Evolutionary conservation across 2,329 filamentous ascomycete species (phyloP), one percentile per base, ranked within the genome.

Genomic region (Dactylonectria macrodidyma): DNA sequence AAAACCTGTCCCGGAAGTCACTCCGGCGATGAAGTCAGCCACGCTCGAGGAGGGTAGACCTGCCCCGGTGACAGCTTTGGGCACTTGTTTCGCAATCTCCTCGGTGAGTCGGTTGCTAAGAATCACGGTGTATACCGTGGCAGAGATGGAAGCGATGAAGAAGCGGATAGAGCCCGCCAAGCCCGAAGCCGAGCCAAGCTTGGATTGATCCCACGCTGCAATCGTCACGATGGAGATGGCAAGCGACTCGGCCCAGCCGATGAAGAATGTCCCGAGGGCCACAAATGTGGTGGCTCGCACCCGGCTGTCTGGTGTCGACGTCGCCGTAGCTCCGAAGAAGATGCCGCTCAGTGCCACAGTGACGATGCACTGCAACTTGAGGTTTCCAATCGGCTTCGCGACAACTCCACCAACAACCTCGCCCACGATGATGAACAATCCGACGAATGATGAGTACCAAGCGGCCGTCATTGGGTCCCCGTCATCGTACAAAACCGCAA

Each of bases 81-180:
- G 74, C 1, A 82, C 79, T 14, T 76, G 70, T 8, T 64, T 73
- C 0, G 78, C 72, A 51, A 82, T 75, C 10, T 76, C 79, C 9
- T 72, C 57, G 2, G 72, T 62, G 22, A 82, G 73, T 22, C 80
- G 77, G 62, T 80, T 80, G 44, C 67, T 77, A 22, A 82, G 73
- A 11, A 80, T 76, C 14, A 77, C 77, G 10, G 71, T 76, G 70
- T 81, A 82, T 19, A 82, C 71, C 1, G 80, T 79, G 16, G 76
- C 69, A 5, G 78, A 77, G 38, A 82, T 77, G 56, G 71, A 75
- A 41, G 73, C 77, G 59, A 81, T 79, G 52, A 78, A 75, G 66
- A 79, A 80, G 10, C 80, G 77, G 60, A 82, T 80, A 19, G 76
- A 79, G 7, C 80, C 80, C 3, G 79, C 79, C n/a, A 81, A 67